phyloP scores from a whole-genome alignment of 768 basidiomycete genomes.

The Tephrocybe sp. region DNA sequence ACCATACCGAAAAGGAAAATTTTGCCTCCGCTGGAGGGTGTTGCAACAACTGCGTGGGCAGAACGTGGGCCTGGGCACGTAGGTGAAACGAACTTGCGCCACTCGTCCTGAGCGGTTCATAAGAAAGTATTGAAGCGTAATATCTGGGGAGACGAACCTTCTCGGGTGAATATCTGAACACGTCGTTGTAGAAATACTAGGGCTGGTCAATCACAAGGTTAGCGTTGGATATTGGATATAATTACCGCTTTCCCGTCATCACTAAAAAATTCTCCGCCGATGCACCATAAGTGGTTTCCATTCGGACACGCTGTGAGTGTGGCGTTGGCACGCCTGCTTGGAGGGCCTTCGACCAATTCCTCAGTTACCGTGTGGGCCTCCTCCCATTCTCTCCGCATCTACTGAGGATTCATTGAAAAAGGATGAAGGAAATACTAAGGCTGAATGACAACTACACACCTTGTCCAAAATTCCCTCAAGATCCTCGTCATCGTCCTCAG shows the following conservation, averaged over 20 bases:
- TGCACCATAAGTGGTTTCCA: slow-evolving; percentile 79
- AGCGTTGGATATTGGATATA: slow-evolving; percentile 4
- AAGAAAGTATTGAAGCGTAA: not conserved
- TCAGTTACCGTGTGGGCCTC: slow-evolving; percentile 79
- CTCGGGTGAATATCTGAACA: slow-evolving; percentile 82
- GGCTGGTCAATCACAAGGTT: not conserved
- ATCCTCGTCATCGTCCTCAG: slow-evolving; percentile 70
- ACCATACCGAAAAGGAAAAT: slow-evolving; percentile 73
- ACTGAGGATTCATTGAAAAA: slow-evolving; percentile 30
- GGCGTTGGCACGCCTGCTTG: slow-evolving; percentile 79
- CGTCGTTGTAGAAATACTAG: slow-evolving; percentile 90
- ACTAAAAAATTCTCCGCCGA: slow-evolving; percentile 85
- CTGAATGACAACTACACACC: slow-evolving; percentile 38
- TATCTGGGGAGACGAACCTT: slow-evolving; percentile 41
- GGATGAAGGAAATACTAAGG: not conserved
- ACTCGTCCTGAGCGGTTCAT: slow-evolving; percentile 61
- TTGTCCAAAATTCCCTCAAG: slow-evolving; percentile 81
- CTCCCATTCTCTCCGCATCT: slow-evolving; percentile 85
- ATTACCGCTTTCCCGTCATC: slow-evolving; percentile 79
- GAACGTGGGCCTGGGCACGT: slow-evolving; percentile 86
- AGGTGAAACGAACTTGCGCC: slow-evolving; percentile 81
- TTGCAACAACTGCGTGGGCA: slow-evolving; percentile 78
- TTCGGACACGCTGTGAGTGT: slow-evolving; percentile 77
- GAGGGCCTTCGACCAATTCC: slow-evolving; percentile 80
- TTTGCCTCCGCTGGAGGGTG: slow-evolving; percentile 80